phyloP scores from a whole-genome alignment of 83 land plant genomes.

The Picea engelmannii region DNA sequence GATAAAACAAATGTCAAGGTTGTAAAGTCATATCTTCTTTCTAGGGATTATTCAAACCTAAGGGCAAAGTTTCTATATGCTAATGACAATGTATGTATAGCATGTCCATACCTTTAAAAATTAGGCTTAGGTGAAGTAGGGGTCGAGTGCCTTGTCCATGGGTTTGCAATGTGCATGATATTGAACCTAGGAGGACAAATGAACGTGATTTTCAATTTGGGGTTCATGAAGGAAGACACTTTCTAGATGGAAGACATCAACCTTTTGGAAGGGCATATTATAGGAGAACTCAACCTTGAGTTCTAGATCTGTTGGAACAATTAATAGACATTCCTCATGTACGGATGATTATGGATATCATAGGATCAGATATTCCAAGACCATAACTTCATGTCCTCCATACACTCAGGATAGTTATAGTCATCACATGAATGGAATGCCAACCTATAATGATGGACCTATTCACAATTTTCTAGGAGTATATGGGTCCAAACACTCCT shows the following conservation, averaged over 20 bases:
- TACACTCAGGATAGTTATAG: conserved; percentile 19
- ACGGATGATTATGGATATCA: conserved; percentile 19
- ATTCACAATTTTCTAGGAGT: conserved; percentile 15
- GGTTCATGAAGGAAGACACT: not conserved
- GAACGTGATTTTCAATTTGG: not conserved
- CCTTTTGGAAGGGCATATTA: not conserved
- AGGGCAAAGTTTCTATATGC: too few relatives aligned
- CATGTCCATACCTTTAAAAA: too few relatives aligned
- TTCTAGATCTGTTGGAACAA: conserved; percentile 16
- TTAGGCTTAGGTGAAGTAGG: too few relatives aligned
- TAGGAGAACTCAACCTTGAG: not conserved
- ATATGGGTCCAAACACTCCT: conserved; percentile 23
- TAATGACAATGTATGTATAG: too few relatives aligned
- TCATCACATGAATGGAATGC: conserved; percentile 4
- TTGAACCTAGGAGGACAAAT: not conserved
- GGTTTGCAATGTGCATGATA: too few relatives aligned
- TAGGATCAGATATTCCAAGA: not conserved
- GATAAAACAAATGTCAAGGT: too few relatives aligned
- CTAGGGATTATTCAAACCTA: too few relatives aligned
- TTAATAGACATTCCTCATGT: conserved; percentile 7
- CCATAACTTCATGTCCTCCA: not conserved
- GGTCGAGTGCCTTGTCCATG: too few relatives aligned
- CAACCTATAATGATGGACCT: conserved; percentile 20
- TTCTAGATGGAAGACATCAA: not conserved
- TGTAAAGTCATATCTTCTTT: too few relatives aligned